A percentile compares a stretch with the other conserved stretches of the same genome.
phyloP scores from a whole-genome alignment of 345 rosid species.

The Eutrema yunnanense region DNA sequence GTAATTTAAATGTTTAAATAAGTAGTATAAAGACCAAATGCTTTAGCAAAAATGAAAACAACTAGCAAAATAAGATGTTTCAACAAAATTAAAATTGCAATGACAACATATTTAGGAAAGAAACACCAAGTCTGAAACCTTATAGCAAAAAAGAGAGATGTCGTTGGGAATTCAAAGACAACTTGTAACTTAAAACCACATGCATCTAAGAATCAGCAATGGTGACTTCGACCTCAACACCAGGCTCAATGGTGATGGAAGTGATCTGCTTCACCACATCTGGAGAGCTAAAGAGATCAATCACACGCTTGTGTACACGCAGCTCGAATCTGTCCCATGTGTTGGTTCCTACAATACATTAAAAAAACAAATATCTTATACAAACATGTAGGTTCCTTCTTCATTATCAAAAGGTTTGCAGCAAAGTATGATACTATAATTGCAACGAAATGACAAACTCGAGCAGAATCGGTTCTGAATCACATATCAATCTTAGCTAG shows the following conservation, averaged over 20 bases:
- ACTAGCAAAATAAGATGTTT: background rate
- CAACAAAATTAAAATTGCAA: background rate
- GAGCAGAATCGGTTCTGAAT: background rate
- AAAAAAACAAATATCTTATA: background rate
- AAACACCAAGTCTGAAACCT: background rate
- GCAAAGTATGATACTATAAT: background rate
- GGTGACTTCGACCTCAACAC: slow-evolving; percentile 74
- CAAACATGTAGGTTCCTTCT: no score
- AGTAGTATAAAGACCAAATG: background rate
- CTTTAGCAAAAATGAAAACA: no score
- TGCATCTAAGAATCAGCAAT: slow-evolving; percentile 45
- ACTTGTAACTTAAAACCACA: background rate
- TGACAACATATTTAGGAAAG: background rate
- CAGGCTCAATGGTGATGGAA: slow-evolving; percentile 68
- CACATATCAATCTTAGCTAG: background rate
- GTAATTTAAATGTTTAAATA: background rate
- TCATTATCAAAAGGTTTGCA: no score
- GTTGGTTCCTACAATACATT: slow-evolving; percentile 47
- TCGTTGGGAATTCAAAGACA: background rate
- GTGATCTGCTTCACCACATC: slow-evolving; percentile 79
- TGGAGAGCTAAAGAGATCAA: slow-evolving; percentile 67
- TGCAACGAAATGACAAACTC: background rate
- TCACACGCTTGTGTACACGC: slow-evolving; percentile 68
- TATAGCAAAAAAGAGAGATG: background rate
- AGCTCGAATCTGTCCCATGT: slow-evolving; percentile 76